Evolutionary conservation across 352 stramenopile species (phyloP), one percentile per base, ranked within the genome.

Genomic region (Pythium myriotylum): DNA sequence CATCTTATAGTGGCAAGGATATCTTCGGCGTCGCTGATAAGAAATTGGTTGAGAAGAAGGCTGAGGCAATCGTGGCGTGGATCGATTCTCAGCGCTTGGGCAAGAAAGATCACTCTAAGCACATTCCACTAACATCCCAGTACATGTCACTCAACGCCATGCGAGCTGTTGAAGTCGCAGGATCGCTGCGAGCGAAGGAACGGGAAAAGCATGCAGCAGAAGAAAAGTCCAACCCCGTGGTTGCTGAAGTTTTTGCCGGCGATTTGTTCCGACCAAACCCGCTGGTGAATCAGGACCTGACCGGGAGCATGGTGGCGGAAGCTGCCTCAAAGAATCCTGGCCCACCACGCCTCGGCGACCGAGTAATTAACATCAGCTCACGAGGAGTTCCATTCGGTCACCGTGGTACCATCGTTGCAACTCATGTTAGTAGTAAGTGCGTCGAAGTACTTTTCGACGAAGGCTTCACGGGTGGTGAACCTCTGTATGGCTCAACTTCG

Each of bases 391-490:
- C 98, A 5, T 98, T 99, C 70, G 97, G 97, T 19, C 84, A 97
- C 22, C 87, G 95, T 59, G 98, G 97, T n/a, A 99, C 96, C 19
- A 96, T 99, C 49, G 92, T 99, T 57, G 94, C 92, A 5, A 98
- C 97, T 16, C 97, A 99, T 71, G 84, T 98, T 61, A 91, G 86
- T 54, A 98, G 89, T 57, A 94, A 90, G 51, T 99, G 95, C 67
- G 97, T 99, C 13, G 98, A 99, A 70, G 94, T 99, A 29, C 86
- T 99, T 4, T 98, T 99, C 60, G 89, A 96, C 62, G 78, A 93
- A 72, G 93, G 97, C 43, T 99, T 99, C 59, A 98, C 98, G 14
- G 98, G 97, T 53, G 97, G 97, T 8, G 95, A 96, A 33, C 92
- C 81, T 19, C 76, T 99, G 1, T 97, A 99, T 56, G 97, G 97